Base-by-base conservation (phyloP, 441 rosid species). In the Euphorbia corollata region DNA sequence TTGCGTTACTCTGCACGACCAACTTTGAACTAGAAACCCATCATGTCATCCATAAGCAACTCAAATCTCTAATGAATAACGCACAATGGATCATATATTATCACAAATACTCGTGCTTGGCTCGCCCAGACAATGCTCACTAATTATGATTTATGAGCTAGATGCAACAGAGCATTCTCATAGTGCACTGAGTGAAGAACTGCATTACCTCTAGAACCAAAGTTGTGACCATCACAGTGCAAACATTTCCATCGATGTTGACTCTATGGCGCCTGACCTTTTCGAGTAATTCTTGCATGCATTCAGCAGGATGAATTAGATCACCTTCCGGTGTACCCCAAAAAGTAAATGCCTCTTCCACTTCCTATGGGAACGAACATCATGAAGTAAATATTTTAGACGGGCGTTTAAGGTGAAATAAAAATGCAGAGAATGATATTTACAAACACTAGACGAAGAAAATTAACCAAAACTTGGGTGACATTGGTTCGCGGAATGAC, bases 241-340 rank as follows among this genome's bases (percentile, higher is more conserved):
- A 90, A 39, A 90, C 98, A 71, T 90, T 95, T 74, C 97, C 98
- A 60, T 95, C 98, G 63, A 95, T 34, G 65, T 92, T 95, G 60
- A 95, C 99, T 78, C 68, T 85, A 73, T 95, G 96, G 30, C 82
- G 96, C 71, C 98, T 81, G 76, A 90, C 97, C 84, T 92, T 92
- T 83, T 95, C 98, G 39, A 95, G 98, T 79, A 95, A 75, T 63
- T 95, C 86, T 68, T 92, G 87, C 93, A 95, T 92, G 84, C 98
- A 92, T 64, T 95, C 98, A 51, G 98, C 96, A 43, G 99, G 99
- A 83, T 90, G 99, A 59, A 95, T 74, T 68, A 79, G 65, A 79
- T 92, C 99, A 78, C 99, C 98, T 71, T 89, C 96, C n/a, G 93
- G 79, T 43, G 99, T 90, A 64, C 98, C 98, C 99, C 99, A 95